These are phyloP conservation scores for Echeveria elegans DNA, from an alignment of 164 flowering plant genomes.

Conservation along the genomic window DNA sequence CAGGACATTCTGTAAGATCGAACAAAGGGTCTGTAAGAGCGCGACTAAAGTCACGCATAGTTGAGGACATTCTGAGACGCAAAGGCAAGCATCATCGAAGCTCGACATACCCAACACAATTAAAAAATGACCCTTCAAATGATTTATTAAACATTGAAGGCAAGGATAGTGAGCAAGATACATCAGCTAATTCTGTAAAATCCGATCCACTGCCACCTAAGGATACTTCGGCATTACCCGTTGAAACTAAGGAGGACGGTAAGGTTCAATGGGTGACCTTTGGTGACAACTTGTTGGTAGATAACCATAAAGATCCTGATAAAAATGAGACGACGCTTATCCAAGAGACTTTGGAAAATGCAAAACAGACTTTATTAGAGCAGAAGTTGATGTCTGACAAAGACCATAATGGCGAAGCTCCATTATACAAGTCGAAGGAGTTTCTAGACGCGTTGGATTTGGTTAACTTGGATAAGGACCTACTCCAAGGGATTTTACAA, in stretches of 20 bases:
- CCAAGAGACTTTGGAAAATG: conserved; percentile 22
- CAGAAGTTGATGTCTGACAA: conserved; percentile 19
- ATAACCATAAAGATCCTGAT: conserved; percentile 17
- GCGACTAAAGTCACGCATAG: conserved; percentile 29
- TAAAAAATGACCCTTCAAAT: conserved; percentile 16
- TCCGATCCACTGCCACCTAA: conserved; percentile 11
- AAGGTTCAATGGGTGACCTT: conserved; percentile 17
- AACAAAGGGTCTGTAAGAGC: conserved; percentile 34
- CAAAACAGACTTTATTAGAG: conserved; percentile 16
- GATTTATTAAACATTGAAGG: conserved; percentile 8
- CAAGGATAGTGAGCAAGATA: conserved; percentile 4
- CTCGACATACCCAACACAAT: conserved; percentile 23
- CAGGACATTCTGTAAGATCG: conserved; percentile 12
- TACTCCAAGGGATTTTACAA: conserved; percentile 37
- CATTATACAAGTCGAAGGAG: conserved; percentile 31
- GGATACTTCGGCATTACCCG: conserved; percentile 10
- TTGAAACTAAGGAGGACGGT: conserved; percentile 8
- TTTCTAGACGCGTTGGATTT: conserved; percentile 40
- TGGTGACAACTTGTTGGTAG: conserved; percentile 16
- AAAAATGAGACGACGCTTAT: conserved; percentile 20
- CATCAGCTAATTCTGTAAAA: conserved; percentile 11
- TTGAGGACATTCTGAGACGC: conserved; percentile 38
- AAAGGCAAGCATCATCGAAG: conserved; percentile 29
- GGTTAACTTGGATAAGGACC: conserved; percentile 32
- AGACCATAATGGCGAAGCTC: conserved; percentile 19